Evolutionary conservation across 2,329 filamentous ascomycete species (phyloP), one percentile per base, ranked within the genome.

Genomic region (Sporothrix globosa): DNA sequence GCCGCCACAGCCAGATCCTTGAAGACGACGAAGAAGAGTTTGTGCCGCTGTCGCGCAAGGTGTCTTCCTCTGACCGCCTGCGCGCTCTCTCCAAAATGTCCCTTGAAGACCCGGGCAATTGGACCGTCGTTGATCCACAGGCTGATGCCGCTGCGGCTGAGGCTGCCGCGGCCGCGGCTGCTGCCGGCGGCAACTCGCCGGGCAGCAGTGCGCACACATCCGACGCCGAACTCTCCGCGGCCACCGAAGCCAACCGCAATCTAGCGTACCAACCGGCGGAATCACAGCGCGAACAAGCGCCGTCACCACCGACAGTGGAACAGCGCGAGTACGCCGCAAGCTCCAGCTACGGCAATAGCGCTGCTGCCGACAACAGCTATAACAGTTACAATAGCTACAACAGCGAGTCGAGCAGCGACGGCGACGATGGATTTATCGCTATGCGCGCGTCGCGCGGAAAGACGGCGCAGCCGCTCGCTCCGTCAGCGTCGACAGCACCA

Each of bases 21-120:
- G 77, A 78, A 69, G 76, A 77, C 60, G 77, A 78, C 61, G 77
- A 79, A 56, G 71, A 69, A 13, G 76, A 78, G 5, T 80, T 72
- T 74, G 78, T 75, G 74, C 81, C 77, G 14, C 76, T 76, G 52
- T 73, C 77, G 0, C 78, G 75, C 71, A 80, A 78, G 63, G 76
- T 81, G 9, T 80, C 79, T 2, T 80, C 79, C 3, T 80, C 79
- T 14, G 78, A 81, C 69, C 78, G 77, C n/a, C 71, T 81, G 46
- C 78, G 78, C 53, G 78, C 76, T 2, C 75, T 80, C 10, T 77
- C 79, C n/a, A 78, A 78, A 50, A 77, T 75, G 52, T 78, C 79
- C 5, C 68, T 80, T 14, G 79, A 81, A 53, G 78, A 78, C 27
- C 78, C 77, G 24, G 75, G 76, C 7, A 74, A 72, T 19, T 80